Evolutionary conservation across 345 rosid genomes (phyloP), one percentile per base, ranked within the genome.

Genomic region (Sonneratia alba): DNA sequence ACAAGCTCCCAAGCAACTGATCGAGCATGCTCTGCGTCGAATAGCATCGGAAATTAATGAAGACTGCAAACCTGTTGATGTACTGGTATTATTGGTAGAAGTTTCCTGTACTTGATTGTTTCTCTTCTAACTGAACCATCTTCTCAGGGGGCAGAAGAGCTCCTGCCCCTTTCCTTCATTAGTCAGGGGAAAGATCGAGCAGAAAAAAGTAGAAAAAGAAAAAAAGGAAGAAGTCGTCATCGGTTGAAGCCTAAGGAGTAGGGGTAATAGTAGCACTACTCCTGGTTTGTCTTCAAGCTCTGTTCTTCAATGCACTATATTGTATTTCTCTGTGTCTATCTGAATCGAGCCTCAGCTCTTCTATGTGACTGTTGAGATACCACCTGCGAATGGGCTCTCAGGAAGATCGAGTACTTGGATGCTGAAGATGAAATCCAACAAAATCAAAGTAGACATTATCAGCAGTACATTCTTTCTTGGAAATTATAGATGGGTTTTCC

Each of bases 311-410:
- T 75, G 67, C 77, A 71, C 86, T 82, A 66, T 80, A 69, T 32
- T 72, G 66, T 71, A 72, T 77, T 78, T 79, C 70, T 77, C 69
- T 70, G 74, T 69, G 75, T 48, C 40, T 62, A 34, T 62, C 37
- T 34, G 38, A 62, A 7, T 34, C 5, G 38, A 62, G 18, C 27
- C 66, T 62, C 12, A 27, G 72, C 66, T 16, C n/a, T 24, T 77
- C 92, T 92, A 87, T 79, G 78, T 88, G 79, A 73, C 88, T 66
- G 89, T 87, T 11, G 97, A 88, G 78, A 91, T 89, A 49, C 89
- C 84, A 47, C 83, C 84, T 69, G 97, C 88, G 79, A 95, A 95
- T 1, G 97, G 97, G 84, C 96, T 91, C 73, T 95, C 97, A 0
- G 99, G 99, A 77, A 91, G 91, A 72, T 88, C 79, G 40, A 85